These are phyloP conservation scores for Tolypocladium tropicale DNA, from an alignment of 2,329 filamentous ascomycete species.

Conservation along the genomic window DNA sequence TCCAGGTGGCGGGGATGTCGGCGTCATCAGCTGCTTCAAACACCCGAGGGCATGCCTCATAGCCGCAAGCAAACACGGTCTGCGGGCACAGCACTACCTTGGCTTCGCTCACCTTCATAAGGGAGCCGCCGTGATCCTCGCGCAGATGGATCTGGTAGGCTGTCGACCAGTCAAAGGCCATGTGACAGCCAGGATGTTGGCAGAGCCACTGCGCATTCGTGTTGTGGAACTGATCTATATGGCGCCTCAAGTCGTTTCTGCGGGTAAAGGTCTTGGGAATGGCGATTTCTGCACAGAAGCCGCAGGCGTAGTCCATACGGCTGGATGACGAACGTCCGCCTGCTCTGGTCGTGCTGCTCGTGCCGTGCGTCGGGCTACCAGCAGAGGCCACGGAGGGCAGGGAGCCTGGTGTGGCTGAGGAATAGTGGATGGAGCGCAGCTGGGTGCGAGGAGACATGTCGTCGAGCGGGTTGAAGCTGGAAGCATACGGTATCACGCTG, in stretches of 20 bases:
- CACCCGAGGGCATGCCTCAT: conserved; percentile 31
- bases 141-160: conserved; percentile 38
- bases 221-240: conserved; percentile 38
- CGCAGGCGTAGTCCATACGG: conserved; percentile 10
- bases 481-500: background rate
- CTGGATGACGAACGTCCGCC: conserved; percentile 7
- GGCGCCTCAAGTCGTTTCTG: conserved; percentile 37
- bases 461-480: background rate
- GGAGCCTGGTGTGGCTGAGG: background rate
- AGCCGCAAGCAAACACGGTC: conserved; percentile 38
- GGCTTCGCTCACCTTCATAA: conserved; percentile 30
- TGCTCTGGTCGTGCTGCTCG: background rate
- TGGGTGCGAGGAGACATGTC: background rate
- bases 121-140: conserved; percentile 29
- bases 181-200: conserved; percentile 29
- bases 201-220: conserved; percentile 36
- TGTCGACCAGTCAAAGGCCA: conserved; percentile 37
- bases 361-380: background rate
- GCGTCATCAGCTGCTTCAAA: conserved; percentile 30
- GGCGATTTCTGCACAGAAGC: conserved; percentile 26
- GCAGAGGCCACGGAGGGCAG: too few relatives aligned
- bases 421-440: background rate
- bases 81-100: conserved; percentile 33
- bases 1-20: conserved; percentile 27
- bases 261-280: conserved; percentile 33